These are phyloP conservation scores for Penicillium glabrum DNA, from an alignment of 2,329 filamentous ascomycete species.

Conservation along the genomic window DNA sequence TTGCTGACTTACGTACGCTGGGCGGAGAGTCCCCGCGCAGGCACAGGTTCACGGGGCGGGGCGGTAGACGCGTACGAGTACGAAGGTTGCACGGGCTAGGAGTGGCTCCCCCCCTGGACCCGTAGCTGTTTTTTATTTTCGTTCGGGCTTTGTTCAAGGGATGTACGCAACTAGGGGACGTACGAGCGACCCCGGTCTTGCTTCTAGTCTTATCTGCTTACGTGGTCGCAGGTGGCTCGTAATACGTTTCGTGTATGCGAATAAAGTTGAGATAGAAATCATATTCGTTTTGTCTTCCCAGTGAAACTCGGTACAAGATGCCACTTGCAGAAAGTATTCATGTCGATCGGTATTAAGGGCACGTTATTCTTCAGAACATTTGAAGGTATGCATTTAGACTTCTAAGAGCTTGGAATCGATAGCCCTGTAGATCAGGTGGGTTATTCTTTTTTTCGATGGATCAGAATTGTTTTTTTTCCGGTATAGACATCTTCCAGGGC, in stretches of 20 bases:
- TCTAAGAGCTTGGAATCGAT: neutral
- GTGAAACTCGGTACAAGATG: neutral
- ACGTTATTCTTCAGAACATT: neutral
- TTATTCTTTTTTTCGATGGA: neutral
- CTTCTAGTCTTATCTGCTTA: neutral
- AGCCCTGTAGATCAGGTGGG: neutral
- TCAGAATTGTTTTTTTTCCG: neutral
- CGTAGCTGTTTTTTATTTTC: neutral
- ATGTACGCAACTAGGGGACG: neutral
- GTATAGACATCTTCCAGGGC: neutral
- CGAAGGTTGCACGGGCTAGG: constrained; percentile 14
- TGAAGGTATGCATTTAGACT: neutral
- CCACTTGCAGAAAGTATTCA: neutral
- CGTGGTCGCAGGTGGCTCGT: neutral
- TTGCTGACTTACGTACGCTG: constrained; percentile 15
- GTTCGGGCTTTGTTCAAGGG: neutral
- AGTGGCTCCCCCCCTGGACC: constrained; percentile 4
- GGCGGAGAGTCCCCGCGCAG: constrained; percentile 14
- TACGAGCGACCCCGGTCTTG: neutral
- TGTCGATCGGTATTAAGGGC: neutral
- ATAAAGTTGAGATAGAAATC: neutral
- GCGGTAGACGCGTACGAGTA: constrained; percentile 24
- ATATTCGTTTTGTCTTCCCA: neutral
- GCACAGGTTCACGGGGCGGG: constrained; percentile 17
- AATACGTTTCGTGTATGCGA: neutral